phyloP scores from a whole-genome alignment of 768 basidiomycete species.

The Chiua virens region DNA sequence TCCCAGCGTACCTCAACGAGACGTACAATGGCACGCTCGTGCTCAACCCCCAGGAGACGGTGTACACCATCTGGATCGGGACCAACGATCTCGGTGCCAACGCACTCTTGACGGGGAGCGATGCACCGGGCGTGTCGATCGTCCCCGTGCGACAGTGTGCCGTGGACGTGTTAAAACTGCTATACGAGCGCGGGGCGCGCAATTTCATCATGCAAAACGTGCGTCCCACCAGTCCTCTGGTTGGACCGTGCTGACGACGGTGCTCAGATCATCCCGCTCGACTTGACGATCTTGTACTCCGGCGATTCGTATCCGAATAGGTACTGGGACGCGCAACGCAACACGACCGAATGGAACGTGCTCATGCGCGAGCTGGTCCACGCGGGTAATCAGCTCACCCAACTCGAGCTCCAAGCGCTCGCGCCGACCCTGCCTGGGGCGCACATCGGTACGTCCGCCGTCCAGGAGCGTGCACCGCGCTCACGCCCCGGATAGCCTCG shows the following conservation, averaged over 20 bases:
- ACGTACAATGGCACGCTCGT: constrained; percentile 40
- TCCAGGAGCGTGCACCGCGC: too few species aligned
- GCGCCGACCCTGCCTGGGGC: constrained; percentile 49
- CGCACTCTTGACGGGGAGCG: constrained; percentile 52
- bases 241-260: neutral
- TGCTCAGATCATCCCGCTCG: constrained; percentile 55
- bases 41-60: constrained; percentile 41
- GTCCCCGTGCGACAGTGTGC: constrained; percentile 59
- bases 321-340: constrained; percentile 52
- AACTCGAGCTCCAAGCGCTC: constrained; percentile 50
- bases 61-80: constrained; percentile 70
- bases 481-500: constrained; percentile 36
- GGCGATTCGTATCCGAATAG: constrained; percentile 45
- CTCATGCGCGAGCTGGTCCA: constrained; percentile 53
- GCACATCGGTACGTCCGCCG: constrained; percentile 50
- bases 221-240: constrained; percentile 19
- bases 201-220: constrained; percentile 74
- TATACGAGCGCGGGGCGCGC: constrained; percentile 59
- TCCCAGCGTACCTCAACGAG: constrained; percentile 52
- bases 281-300: constrained; percentile 48
- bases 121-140: constrained; percentile 46
- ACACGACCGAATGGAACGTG: constrained; percentile 58
- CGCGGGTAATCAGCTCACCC: constrained; percentile 51
- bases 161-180: constrained; percentile 55
- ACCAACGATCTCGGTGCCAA: constrained; percentile 62